Evolutionary conservation across 1,284 basidiomycete species (phyloP), one percentile per base, ranked within the genome.

Genomic region (Albatrellus sp.): DNA sequence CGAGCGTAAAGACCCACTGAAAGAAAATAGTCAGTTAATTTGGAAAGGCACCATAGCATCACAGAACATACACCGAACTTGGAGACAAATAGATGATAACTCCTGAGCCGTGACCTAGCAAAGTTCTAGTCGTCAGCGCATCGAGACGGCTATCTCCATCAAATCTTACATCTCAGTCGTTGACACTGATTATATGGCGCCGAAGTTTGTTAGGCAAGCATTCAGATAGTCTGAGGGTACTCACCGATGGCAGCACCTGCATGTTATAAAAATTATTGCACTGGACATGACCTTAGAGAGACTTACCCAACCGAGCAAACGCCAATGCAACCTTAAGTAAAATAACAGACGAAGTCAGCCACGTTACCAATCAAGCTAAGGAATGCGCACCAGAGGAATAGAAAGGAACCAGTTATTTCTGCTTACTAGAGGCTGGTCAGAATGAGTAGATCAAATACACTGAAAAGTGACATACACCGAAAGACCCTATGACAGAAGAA

Each of bases 1-100:
- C 76, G 2, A 64, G 58, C 0, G 75, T 75, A 47, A 75, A 72
- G 11, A 72, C 59, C 66, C 69, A 71, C 65, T 68, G 30, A 33
- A 47, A 7, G 17, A 10, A 35, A 44, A n/a, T 11, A 43, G 45
- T 32, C 7, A 37, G 13, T 14, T 43, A 17, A 16, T 24, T 24
- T 4, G 7, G 7, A 3, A 24, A 7, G 24, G 3, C 24, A 24
- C 7, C 7, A 7, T 24, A 7, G 24, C 24, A 24, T 24, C 24
- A 7, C 24, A 9, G 31, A 37, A 39, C 33, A 30, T 17, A 39
- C 37, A 11, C 20, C 37, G n/a, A 37, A 20, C 9, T 17, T 30
- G 12, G 20, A 13, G 8, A 37, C 16, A 16, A 43, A 43, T 8
- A 10, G 5, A 32, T 13, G 10, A 16, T 17, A 43, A 12, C 17